Percentiles rank a stretch among this genome's conserved stretches.
These are phyloP conservation scores for Globisporangium splendens DNA, from an alignment of 352 stramenopile species.

Conservation along the genomic window DNA sequence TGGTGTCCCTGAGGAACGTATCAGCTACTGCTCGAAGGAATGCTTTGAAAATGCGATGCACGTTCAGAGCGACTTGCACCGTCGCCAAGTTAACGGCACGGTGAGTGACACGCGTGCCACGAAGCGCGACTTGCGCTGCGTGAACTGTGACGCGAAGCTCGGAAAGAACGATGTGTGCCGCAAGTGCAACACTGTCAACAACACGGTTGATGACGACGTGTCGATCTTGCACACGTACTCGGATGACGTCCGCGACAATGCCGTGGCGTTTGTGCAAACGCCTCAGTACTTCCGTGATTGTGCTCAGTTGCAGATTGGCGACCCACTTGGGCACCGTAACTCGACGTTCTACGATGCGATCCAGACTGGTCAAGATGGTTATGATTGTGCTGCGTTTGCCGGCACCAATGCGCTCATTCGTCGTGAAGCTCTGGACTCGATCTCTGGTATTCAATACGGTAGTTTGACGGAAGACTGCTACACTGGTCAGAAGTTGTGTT, in stretches of 20 bases:
- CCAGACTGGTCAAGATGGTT: constrained; percentile 80
- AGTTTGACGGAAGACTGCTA: constrained; percentile 83
- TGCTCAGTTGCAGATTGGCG: constrained; percentile 77
- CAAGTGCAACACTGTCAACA: constrained; percentile 72
- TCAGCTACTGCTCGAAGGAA: constrained; percentile 85
- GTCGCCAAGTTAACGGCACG: constrained; percentile 79
- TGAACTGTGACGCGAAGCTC: constrained; percentile 70
- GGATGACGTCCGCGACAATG: constrained; percentile 76
- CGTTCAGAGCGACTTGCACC: constrained; percentile 71
- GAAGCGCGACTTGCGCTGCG: constrained; percentile 74
- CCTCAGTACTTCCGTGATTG: constrained; percentile 85
- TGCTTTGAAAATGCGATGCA: constrained; percentile 85
- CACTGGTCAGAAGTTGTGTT: constrained; percentile 70
- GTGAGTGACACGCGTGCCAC: constrained; percentile 64
- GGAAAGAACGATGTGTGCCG: constrained; percentile 71
- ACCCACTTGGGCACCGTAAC: constrained; percentile 79
- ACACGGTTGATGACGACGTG: constrained; percentile 41
- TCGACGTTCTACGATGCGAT: constrained; percentile 84
- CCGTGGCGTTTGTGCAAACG: constrained; percentile 78
- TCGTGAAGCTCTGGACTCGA: constrained; percentile 79
- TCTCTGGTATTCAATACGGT: constrained; percentile 83
- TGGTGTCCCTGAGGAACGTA: constrained; percentile 77
- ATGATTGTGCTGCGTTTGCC: constrained; percentile 75
- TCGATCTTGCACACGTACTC: constrained; percentile 74
- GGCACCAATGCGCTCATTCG: constrained; percentile 82